Percentiles rank a stretch among this genome's conserved stretches.
phyloP scores from a whole-genome alignment of 768 basidiomycete genomes.

The Hypsizygus marmoreus region DNA sequence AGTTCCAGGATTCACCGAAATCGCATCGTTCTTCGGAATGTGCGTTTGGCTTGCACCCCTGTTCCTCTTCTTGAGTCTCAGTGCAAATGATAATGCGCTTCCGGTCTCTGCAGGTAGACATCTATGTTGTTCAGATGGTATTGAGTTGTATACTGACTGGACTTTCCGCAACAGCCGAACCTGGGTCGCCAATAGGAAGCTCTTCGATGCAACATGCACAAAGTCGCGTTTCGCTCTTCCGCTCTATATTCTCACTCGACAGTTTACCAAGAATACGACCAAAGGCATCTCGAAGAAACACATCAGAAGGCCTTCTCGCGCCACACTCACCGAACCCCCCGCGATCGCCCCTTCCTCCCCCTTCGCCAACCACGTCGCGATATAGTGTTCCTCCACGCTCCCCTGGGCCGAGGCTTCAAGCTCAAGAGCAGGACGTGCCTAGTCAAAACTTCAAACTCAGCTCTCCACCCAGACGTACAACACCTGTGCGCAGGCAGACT shows the following conservation, averaged over 20 bases:
- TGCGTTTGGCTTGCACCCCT: slow-evolving; percentile 91
- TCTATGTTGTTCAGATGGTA: background rate
- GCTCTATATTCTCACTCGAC: slow-evolving; percentile 57
- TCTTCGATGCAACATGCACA: slow-evolving; percentile 26
- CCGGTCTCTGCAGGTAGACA: slow-evolving; percentile 64
- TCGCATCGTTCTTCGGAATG: slow-evolving; percentile 80
- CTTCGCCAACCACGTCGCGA: slow-evolving; percentile 26
- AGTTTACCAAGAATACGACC: slow-evolving; percentile 45
- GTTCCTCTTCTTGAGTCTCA: slow-evolving; percentile 93
- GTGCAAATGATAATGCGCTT: slow-evolving; percentile 95
- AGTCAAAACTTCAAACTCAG: slow-evolving; percentile 39
- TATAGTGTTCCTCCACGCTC: slow-evolving; percentile 37
- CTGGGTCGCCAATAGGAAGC: slow-evolving; percentile 40
- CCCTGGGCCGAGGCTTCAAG: slow-evolving; percentile 30
- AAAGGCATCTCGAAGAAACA: slow-evolving; percentile 42
- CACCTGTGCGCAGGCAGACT: slow-evolving; percentile 25
- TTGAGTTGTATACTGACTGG: slow-evolving; percentile 3
- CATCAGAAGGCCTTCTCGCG: slow-evolving; percentile 71
- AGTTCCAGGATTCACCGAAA: slow-evolving; percentile 63
- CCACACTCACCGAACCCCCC: slow-evolving; percentile 52
- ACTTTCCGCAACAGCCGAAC: slow-evolving; percentile 29
- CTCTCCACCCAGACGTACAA: slow-evolving; percentile 40
- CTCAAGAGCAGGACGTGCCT: no score
- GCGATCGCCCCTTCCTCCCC: slow-evolving; percentile 35
- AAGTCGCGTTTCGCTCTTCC: slow-evolving; percentile 61